Evolutionary conservation across 768 basidiomycete species (phyloP).

Genomic region (Mycena amicta): DNA sequence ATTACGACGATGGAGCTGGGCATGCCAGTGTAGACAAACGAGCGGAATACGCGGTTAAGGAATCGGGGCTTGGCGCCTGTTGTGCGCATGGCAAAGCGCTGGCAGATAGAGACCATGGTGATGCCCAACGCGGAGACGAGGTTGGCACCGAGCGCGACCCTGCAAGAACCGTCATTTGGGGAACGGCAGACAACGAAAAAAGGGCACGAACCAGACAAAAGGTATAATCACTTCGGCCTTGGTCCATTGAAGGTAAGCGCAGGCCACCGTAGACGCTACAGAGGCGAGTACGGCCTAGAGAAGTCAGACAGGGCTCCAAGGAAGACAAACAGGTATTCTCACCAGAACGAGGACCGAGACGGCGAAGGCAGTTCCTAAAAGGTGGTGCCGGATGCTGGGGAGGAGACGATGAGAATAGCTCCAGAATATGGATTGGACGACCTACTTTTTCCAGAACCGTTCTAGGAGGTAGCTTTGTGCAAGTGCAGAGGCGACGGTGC

Average conservation of each 20-base stretch:
- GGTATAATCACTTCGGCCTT: background rate
- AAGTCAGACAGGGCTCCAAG: background rate
- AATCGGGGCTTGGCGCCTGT: slow-evolving; percentile 1
- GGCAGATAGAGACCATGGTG: slow-evolving; percentile 15
- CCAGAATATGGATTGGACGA: background rate
- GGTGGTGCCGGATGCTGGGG: slow-evolving; percentile 17
- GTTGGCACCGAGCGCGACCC: slow-evolving; percentile 15
- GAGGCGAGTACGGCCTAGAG: slow-evolving; percentile 8
- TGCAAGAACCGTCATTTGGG: no score
- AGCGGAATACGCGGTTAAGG: slow-evolving; percentile 3
- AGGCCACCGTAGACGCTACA: slow-evolving; percentile 9
- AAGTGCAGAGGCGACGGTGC: background rate
- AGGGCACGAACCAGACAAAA: background rate
- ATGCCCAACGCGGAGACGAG: slow-evolving; percentile 12
- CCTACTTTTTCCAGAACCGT: slow-evolving; percentile 20
- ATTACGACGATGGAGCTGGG: slow-evolving; percentile 13
- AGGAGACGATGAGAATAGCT: background rate
- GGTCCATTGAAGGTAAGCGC: slow-evolving; percentile 17
- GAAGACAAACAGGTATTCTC: background rate
- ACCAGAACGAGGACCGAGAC: slow-evolving; percentile 12
- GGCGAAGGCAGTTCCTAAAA: slow-evolving; percentile 17
- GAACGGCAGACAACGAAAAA: no score
- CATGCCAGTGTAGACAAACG: slow-evolving; percentile 16
- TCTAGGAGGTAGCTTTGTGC: slow-evolving; percentile 10
- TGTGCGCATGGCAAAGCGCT: slow-evolving; percentile 7